Conservation (phyloP, 768 basidiomycete species). For the Phylloporus scabripes region DNA sequence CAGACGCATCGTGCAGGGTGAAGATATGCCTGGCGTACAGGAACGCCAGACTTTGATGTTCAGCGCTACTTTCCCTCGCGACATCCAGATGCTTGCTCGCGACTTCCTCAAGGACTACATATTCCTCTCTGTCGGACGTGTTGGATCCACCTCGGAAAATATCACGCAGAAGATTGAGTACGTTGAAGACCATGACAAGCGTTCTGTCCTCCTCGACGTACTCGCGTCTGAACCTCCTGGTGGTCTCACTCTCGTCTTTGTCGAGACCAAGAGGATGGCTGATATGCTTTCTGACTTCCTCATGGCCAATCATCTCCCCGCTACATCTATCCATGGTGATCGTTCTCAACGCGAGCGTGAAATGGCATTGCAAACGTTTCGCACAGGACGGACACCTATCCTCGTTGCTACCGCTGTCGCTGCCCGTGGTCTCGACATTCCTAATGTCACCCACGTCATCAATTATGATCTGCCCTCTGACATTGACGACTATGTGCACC, state of each 20-base stretch:
- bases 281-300: constrained; percentile 98
- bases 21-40: constrained; percentile 93
- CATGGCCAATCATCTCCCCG: constrained; percentile 71
- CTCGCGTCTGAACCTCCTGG: constrained; percentile 64
- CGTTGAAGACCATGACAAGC: constrained; percentile 96
- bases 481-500: constrained; percentile 99
- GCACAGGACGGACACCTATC: constrained; percentile 89
- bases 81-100: constrained; percentile 94
- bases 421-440: constrained; percentile 97
- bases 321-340: constrained; percentile 98
- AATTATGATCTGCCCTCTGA: constrained; percentile 98
- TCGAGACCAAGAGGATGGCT: constrained; percentile 99
- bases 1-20: constrained; percentile 93
- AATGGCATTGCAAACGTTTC: constrained; percentile 91
- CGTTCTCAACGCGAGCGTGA: constrained; percentile 98
- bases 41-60: constrained; percentile 99
- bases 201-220: constrained; percentile 92
- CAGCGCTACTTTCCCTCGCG: constrained; percentile 97
- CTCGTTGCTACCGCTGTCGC: constrained; percentile 98
- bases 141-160: constrained; percentile 98
- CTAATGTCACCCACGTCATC: constrained; percentile 97
- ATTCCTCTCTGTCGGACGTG: constrained; percentile 97
- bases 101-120: constrained; percentile 98
- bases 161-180: constrained; percentile 99
- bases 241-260: constrained; percentile 93